These are phyloP conservation scores for Taiwanofungus camphoratus DNA, from an alignment of 1,284 basidiomycete species.

Conservation along the genomic window DNA sequence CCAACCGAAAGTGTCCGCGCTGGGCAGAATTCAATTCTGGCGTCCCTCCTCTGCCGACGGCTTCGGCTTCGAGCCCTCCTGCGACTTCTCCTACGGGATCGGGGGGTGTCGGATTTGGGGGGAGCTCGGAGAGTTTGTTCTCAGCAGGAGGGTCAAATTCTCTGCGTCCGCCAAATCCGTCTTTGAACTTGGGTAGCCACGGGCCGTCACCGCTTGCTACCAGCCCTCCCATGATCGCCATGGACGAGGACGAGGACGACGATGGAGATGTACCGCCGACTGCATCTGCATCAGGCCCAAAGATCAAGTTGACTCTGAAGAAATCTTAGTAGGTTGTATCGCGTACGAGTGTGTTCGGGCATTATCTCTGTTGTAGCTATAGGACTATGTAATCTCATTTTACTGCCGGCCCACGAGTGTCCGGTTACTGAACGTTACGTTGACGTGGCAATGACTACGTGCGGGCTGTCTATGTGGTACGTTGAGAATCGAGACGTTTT, in stretches of 20 bases:
- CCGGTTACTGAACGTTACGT: too few species aligned
- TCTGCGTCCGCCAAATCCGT: slow-evolving; percentile 29
- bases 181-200: slow-evolving; percentile 47
- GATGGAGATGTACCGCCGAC: slow-evolving; percentile 36
- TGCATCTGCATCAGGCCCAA: slow-evolving; percentile 47
- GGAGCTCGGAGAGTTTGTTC: slow-evolving; percentile 20
- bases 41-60: slow-evolving; percentile 31
- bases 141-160: slow-evolving; percentile 29
- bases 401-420: too few species aligned
- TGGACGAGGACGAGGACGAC: slow-evolving; percentile 40
- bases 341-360: too few species aligned
- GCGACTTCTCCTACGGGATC: slow-evolving; percentile 36
- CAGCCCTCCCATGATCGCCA: slow-evolving; percentile 65
- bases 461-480: too few species aligned
- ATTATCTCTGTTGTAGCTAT: not conserved
- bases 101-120: slow-evolving; percentile 44
- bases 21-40: slow-evolving; percentile 90
- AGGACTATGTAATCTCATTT: not conserved
- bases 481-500: too few species aligned
- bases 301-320: slow-evolving; percentile 64
- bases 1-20: slow-evolving; percentile 88
- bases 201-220: slow-evolving; percentile 76
- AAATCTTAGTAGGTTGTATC: slow-evolving; percentile 24
- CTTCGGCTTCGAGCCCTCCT: slow-evolving; percentile 43
- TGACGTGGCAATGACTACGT: too few species aligned